Percentiles rank a stretch among this genome's conserved stretches.
Evolutionary conservation across 108 stramenopile genomes (phyloP).

Genomic region (Mediolabrus comicus): DNA sequence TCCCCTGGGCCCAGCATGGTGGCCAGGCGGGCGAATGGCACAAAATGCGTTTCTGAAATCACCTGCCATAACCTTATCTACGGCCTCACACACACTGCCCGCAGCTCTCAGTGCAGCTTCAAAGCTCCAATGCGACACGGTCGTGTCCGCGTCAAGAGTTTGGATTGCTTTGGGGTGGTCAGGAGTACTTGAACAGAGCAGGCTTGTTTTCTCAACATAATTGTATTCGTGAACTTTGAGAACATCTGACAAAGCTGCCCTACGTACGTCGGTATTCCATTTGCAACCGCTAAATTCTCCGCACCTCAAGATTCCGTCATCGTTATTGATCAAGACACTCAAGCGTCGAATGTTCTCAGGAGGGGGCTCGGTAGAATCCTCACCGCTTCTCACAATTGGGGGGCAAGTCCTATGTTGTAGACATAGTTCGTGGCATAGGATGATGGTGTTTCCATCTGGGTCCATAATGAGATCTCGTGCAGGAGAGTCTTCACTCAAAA

Average conservation of each 20-base stretch:
- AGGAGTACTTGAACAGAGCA: conserved; percentile 72
- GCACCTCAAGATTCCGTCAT: conserved; percentile 77
- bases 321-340: conserved; percentile 73
- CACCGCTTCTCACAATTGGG: conserved; percentile 74
- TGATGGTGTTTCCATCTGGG: conserved; percentile 70
- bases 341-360: conserved; percentile 88
- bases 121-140: conserved; percentile 87
- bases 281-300: conserved; percentile 66
- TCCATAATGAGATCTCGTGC: conserved; percentile 82
- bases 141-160: conserved; percentile 85
- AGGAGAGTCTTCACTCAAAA: conserved; percentile 58
- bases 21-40: conserved; percentile 97
- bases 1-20: conserved; percentile 96
- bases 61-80: conserved; percentile 81
- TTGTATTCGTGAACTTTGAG: conserved; percentile 89
- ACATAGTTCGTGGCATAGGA: conserved; percentile 84
- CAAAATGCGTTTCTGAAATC: conserved; percentile 91
- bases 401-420: conserved; percentile 79
- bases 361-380: conserved; percentile 61
- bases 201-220: conserved; percentile 84
- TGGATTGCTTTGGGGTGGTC: conserved; percentile 84
- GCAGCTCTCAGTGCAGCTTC: conserved; percentile 87
- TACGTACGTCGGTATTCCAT: conserved; percentile 73
- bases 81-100: conserved; percentile 89
- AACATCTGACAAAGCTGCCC: conserved; percentile 83